These are phyloP conservation scores for Xerocomellus amylosporus DNA, from an alignment of 768 basidiomycete species.

Conservation along the genomic window DNA sequence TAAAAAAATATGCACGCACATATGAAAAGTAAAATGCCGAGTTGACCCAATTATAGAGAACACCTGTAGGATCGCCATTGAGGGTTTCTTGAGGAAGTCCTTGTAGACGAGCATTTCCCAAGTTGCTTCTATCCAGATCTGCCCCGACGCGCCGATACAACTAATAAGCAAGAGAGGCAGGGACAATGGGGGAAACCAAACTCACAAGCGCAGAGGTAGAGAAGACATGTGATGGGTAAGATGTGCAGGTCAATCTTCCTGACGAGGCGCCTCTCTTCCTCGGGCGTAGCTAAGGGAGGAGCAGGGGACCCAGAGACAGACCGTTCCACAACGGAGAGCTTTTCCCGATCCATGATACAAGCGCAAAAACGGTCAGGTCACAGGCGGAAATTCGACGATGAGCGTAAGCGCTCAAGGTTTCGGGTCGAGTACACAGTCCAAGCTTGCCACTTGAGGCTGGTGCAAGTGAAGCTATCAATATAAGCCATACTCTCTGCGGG, in stretches of 20 bases:
- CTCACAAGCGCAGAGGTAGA: conserved; percentile 76
- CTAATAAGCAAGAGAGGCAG: conserved; percentile 2
- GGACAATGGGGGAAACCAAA: neutral
- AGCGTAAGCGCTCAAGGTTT: neutral
- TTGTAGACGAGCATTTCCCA: conserved; percentile 78
- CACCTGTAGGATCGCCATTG: conserved; percentile 62
- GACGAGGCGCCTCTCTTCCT: conserved; percentile 37
- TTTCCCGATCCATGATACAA: conserved; percentile 22
- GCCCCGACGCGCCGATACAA: neutral
- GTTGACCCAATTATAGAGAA: conserved; percentile 69
- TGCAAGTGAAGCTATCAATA: too few species aligned
- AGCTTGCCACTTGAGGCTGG: neutral
- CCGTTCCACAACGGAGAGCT: neutral
- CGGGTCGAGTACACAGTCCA: too few species aligned
- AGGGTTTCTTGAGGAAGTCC: conserved; percentile 66
- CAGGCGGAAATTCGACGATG: neutral
- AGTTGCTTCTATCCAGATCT: conserved; percentile 69
- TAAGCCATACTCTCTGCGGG: too few species aligned
- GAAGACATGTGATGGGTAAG: conserved; percentile 58
- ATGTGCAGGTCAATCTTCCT: conserved; percentile 37
- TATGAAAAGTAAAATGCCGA: conserved; percentile 81
- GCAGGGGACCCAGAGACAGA: neutral
- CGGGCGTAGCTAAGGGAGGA: conserved; percentile 23
- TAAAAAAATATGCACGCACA: conserved; percentile 31
- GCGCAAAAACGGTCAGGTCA: neutral